Percentiles rank a stretch among this genome's conserved stretches.
Evolutionary conservation across 257 asterid species (phyloP).

Genomic region (Penstemon davidsonii): DNA sequence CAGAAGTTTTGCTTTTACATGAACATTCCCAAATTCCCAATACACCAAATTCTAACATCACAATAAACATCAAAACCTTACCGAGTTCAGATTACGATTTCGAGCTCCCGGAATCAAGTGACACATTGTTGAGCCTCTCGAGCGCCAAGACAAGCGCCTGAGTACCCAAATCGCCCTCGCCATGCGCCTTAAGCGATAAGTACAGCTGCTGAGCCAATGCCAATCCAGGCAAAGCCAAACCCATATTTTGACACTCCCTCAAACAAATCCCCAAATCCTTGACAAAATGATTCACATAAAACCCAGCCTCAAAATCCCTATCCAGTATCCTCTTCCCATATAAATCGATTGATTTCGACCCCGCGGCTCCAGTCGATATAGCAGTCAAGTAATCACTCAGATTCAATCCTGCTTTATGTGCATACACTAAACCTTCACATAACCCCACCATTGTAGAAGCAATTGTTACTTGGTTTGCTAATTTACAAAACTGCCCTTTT

Average conservation of each 20-base stretch:
- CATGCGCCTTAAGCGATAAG: constrained; percentile 79
- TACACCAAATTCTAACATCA: background rate
- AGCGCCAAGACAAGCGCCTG: constrained; percentile 83
- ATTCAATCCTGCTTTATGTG: constrained; percentile 81
- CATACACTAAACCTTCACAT: constrained; percentile 78
- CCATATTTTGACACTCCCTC: constrained; percentile 91
- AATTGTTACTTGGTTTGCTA: constrained; percentile 75
- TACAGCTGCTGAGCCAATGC: constrained; percentile 93
- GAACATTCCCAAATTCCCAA: too few species aligned
- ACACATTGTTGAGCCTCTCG: constrained; percentile 78
- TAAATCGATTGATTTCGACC: constrained; percentile 83
- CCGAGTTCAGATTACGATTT: constrained; percentile 25
- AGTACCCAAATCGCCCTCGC: constrained; percentile 85
- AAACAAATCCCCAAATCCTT: constrained; percentile 94
- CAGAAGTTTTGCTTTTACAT: too few species aligned
- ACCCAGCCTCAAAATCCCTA: constrained; percentile 87
- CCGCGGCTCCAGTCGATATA: constrained; percentile 86
- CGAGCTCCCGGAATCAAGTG: constrained; percentile 31
- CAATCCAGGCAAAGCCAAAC: constrained; percentile 81
- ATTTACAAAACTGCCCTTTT: constrained; percentile 84
- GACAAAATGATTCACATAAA: constrained; percentile 90
- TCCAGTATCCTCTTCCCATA: constrained; percentile 69
- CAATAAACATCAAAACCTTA: constrained; percentile 15
- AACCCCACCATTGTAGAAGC: constrained; percentile 86
- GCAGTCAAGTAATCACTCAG: constrained; percentile 50